Evolutionary conservation across 2,329 filamentous ascomycete species (phyloP), one percentile per base, ranked within the genome.

Genomic region (Calonectria naviculata): DNA sequence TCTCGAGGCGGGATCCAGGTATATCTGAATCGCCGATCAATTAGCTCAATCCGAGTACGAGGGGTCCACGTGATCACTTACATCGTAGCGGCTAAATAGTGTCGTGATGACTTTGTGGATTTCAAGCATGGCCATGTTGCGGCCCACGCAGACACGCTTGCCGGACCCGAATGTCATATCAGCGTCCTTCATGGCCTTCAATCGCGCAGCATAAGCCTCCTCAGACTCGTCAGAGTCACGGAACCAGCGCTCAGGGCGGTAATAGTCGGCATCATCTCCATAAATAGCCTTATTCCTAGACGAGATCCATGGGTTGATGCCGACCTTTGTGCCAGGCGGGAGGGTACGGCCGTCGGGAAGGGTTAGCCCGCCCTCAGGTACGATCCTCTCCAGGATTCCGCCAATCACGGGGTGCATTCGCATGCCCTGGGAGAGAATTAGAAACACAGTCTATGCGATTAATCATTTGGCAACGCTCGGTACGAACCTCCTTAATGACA

Each of bases 351-450:
- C 83, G 58, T 83, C 80, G 1, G 82, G 80, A 19, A 77, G 80
- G 0, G 72, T 76, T 8, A 84, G 75, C 0, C 86, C 85, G 6
- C 75, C 78, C 0, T 74, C 52, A 1, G 88, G 88, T 0, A 89
- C 87, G 21, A 86, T 77, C 1, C 89, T 86, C 75, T 89, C 87
- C 19, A 90, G 81, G 5, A 84, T 76, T 73, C 89, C 83, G 12
- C 82, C 84, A 3, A 89, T 81, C 2, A 82, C 83, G 1, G 88
- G 87, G 72, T 89, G 86, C 13, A 89, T 78, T 26, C 61, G 38
- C 61, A 64, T 64, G 24, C 61, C 61, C 61, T 64, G 13, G 21
- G 17, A 17, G 3, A 9, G 24, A 38, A 26, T 58, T 28, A 58
- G 52, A 58, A 58, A 58, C 52, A 36, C 2, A 6, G 5, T 19